Conservation (phyloP, 2,329 filamentous ascomycete species). For the Hortaea sp. region DNA sequence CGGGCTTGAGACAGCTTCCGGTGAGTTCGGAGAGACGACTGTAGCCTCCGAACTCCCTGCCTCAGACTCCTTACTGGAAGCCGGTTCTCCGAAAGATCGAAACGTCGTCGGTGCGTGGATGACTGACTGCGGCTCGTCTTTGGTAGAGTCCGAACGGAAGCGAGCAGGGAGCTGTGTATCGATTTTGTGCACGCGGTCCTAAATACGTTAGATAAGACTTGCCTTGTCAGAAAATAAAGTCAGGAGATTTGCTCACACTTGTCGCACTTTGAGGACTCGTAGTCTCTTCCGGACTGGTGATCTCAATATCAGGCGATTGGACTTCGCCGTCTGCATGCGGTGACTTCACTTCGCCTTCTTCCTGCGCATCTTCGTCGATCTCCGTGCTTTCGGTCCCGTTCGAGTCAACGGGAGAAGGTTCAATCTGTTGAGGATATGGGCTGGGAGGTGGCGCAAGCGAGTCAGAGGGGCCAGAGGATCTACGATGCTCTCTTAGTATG, state of each 20-base stretch:
- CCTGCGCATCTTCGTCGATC: slow-evolving; percentile 70
- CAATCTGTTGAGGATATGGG: slow-evolving; percentile 55
- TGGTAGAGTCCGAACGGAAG: slow-evolving; percentile 42
- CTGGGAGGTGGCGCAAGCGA: slow-evolving; percentile 38
- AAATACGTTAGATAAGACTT: slow-evolving; percentile 1
- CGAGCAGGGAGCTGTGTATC: slow-evolving; percentile 34
- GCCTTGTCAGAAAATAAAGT: no score
- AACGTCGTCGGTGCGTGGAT: slow-evolving; percentile 86
- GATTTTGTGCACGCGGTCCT: slow-evolving; percentile 32
- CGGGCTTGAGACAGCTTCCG: slow-evolving; percentile 22
- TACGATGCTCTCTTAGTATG: slow-evolving; percentile 10
- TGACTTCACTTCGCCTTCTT: slow-evolving; percentile 34
- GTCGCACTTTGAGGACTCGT: background rate
- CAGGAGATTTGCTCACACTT: no score
- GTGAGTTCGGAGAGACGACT: slow-evolving; percentile 27
- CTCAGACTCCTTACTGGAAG: slow-evolving; percentile 8
- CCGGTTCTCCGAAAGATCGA: slow-evolving; percentile 51
- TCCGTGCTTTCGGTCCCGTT: slow-evolving; percentile 76
- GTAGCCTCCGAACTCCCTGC: slow-evolving; percentile 15
- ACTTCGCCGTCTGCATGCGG: slow-evolving; percentile 11
- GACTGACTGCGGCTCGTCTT: slow-evolving; percentile 76
- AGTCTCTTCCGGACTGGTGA: slow-evolving; percentile 21
- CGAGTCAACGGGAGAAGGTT: slow-evolving; percentile 75
- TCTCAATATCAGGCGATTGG: slow-evolving; percentile 23
- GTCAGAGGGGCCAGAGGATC: slow-evolving; percentile 37